Percentiles rank a stretch among this genome's conserved stretches.
Evolutionary conservation across 768 basidiomycete species (phyloP).

Genomic region (Dentipellis fragilis): DNA sequence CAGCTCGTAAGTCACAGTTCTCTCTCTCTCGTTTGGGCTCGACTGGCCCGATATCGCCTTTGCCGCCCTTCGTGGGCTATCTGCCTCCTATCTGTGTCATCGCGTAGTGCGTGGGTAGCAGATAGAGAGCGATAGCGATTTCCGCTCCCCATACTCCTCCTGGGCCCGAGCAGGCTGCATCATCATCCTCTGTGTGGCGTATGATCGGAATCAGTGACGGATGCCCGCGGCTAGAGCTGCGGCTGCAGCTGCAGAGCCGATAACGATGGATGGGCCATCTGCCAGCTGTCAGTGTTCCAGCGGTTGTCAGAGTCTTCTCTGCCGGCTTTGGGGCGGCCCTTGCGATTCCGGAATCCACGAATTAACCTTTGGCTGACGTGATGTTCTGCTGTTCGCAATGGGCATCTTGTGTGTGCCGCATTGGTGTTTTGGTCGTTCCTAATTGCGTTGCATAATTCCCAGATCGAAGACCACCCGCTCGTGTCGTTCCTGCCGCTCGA

Average conservation of each 20-base stretch:
- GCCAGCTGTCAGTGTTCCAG: background rate
- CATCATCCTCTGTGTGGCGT: background rate
- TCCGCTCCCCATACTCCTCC: background rate
- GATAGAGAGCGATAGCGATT: background rate
- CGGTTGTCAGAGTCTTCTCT: background rate
- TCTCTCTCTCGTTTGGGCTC: background rate
- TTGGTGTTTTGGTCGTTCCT: conserved; percentile 3
- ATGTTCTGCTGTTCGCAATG: background rate
- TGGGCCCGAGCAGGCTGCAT: background rate
- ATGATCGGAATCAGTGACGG: background rate
- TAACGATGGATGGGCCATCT: background rate
- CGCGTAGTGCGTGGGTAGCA: background rate
- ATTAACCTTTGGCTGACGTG: background rate
- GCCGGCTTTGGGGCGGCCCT: background rate
- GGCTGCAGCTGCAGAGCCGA: background rate
- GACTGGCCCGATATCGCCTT: background rate
- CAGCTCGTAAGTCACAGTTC: conserved; percentile 56
- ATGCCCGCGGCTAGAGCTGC: background rate
- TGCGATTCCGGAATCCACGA: background rate
- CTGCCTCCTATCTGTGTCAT: background rate
- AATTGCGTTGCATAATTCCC: conserved; percentile 6
- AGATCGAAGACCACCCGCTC: conserved; percentile 98
- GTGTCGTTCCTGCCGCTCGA: conserved; percentile 96
- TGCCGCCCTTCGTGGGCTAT: background rate
- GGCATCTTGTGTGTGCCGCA: background rate